These are phyloP conservation scores for Pythium insidiosum DNA, from an alignment of 352 stramenopile species.

Conservation along the genomic window DNA sequence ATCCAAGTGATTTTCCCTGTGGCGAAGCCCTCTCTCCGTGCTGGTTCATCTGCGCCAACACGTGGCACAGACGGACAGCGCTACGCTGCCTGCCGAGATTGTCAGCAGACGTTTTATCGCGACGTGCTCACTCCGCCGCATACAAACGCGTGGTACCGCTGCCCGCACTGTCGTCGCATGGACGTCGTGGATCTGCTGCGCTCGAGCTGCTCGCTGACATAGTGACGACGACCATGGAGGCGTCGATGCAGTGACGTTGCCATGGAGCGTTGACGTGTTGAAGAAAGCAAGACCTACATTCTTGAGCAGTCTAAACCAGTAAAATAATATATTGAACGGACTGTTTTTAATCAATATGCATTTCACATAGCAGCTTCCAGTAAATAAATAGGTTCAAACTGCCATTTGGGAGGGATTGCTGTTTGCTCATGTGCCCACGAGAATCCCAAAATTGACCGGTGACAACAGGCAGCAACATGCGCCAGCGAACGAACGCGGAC, in stretches of 20 bases:
- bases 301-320: too few species aligned
- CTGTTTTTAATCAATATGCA: too few species aligned
- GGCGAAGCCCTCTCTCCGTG: constrained; percentile 9
- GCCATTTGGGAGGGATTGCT: too few species aligned
- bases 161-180: constrained; percentile 36
- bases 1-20: constrained; percentile 52
- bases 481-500: not conserved
- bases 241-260: too few species aligned
- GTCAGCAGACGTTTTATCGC: constrained; percentile 55
- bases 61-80: constrained; percentile 24
- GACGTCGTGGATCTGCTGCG: constrained; percentile 45
- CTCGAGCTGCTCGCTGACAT: constrained; percentile 42
- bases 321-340: too few species aligned
- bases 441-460: too few species aligned
- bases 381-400: too few species aligned
- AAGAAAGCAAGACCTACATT: too few species aligned
- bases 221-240: too few species aligned
- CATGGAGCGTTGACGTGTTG: too few species aligned
- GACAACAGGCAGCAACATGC: not conserved
- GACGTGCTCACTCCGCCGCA: constrained; percentile 38
- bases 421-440: too few species aligned
- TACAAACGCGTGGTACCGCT: constrained; percentile 66
- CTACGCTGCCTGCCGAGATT: constrained; percentile 53
- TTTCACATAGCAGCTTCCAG: too few species aligned
- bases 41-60: constrained; percentile 15